Evolutionary conservation across 1,139 yeast genomes (phyloP).

Genomic region (Diutina siamensis): DNA sequence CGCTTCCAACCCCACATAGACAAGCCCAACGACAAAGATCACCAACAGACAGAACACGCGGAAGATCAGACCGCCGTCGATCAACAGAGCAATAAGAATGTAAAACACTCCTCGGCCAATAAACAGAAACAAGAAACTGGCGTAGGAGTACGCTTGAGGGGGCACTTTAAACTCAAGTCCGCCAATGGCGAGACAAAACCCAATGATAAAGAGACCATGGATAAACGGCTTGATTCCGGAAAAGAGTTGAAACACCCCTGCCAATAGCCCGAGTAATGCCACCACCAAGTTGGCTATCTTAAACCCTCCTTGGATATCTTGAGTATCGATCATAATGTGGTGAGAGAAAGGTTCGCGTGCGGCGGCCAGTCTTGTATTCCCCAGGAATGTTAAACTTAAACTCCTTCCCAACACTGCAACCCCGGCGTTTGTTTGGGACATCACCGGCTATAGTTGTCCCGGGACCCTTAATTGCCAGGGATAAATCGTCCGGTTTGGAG

Average conservation of each 20-base stretch:
- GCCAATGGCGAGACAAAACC: conserved; percentile 45
- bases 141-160: conserved; percentile 56
- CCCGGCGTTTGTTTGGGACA: too few species aligned
- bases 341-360: not conserved
- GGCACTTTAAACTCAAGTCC: conserved; percentile 57
- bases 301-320: conserved; percentile 41
- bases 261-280: conserved; percentile 44
- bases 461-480: too few species aligned
- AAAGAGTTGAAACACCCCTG: conserved; percentile 50
- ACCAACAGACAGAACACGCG: conserved; percentile 44
- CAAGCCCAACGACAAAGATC: conserved; percentile 47
- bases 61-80: conserved; percentile 48
- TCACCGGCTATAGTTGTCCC: too few species aligned
- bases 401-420: too few species aligned
- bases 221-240: conserved; percentile 45
- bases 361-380: too few species aligned
- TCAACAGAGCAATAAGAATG: conserved; percentile 51
- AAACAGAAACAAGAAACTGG: conserved; percentile 73
- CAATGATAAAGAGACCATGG: conserved; percentile 43
- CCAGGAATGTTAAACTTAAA: too few species aligned
- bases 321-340: conserved; percentile 11
- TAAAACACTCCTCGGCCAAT: conserved; percentile 75
- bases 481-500: too few species aligned
- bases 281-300: conserved; percentile 53
- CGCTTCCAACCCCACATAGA: conserved; percentile 51